Base-by-base conservation (phyloP, 192 early-diverging fungal genomes). In the Geranomyces michiganensis region DNA sequence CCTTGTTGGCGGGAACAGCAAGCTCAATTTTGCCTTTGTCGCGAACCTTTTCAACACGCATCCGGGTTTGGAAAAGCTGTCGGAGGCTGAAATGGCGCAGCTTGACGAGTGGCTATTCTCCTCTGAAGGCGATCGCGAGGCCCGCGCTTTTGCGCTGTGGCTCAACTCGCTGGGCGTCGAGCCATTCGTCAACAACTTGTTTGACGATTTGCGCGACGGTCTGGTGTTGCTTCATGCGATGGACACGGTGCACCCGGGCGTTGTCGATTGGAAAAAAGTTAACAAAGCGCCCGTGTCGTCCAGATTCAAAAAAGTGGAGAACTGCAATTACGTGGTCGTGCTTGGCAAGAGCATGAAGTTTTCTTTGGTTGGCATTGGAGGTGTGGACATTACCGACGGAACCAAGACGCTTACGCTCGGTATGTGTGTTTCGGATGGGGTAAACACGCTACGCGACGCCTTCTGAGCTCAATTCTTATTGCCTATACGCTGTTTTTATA, bases 21-120 rank as follows among this genome's bases (percentile, higher is more conserved):
- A 82, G 82, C 90, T 99, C 60, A 99, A 99, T 82, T 89, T 99
- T 81, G 97, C 97, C n/a, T 98, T 98, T 78, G 94, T 97, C 53
- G 97, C 97, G 41, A 88, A 96, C 75, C 79, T 99, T 67, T 99
- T 99, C 87, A 99, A 99, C 87, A 97, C 89, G 44, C 91, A 96
- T 79, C 97, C 97, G 59, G 93, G 96, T 62, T 81, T 99, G 33
- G 94, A 88, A 66, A 92, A 94, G 70, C 87, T 99, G 63, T 86
- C 89, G 48, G 93, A 97, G 74, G 81, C 79, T 66, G 97, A 99
- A 67, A 90, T 89, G 67, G 94, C 94, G 51, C 91, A 94, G 72
- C 84, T 99, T 60, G 96, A 98, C 58, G 84, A 85, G 47, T 75
- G 72, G 61, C 65, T 87, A 48, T 92, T 92, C 79, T 87, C 88